Evolutionary conservation across 1,284 basidiomycete species (phyloP).

Genomic region (Ganoderma lucidum): DNA sequence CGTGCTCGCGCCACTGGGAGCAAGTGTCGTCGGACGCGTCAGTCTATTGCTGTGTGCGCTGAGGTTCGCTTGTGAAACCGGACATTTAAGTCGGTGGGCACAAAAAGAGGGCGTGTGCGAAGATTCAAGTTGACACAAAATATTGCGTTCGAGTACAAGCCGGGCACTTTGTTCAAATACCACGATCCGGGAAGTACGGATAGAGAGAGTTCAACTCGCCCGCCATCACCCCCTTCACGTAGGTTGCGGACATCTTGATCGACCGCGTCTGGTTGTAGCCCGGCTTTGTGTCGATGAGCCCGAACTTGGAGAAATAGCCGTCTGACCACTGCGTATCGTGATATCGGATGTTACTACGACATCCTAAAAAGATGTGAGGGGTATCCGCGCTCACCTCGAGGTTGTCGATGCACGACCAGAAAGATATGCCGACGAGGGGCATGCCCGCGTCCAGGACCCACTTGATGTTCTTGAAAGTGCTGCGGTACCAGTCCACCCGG

Average conservation of each 20-base stretch:
- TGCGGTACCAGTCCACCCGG: background rate
- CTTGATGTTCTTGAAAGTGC: slow-evolving; percentile 8
- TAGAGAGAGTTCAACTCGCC: background rate
- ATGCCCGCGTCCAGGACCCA: slow-evolving; percentile 4
- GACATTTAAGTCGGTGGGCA: no score
- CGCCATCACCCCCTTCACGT: slow-evolving; percentile 8
- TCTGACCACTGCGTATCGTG: background rate
- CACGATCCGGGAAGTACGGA: background rate
- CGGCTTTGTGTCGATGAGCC: slow-evolving; percentile 6
- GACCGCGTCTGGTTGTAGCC: slow-evolving; percentile 9
- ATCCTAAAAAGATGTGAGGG: background rate
- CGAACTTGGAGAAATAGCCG: background rate
- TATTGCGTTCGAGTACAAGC: no score
- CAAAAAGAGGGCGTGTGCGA: no score
- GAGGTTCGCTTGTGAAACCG: no score
- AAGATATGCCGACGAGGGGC: slow-evolving; percentile 3
- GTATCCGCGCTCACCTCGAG: background rate
- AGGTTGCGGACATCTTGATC: slow-evolving; percentile 8
- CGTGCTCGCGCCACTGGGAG: no score
- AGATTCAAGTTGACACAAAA: no score
- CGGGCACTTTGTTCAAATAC: background rate
- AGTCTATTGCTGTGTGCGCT: no score
- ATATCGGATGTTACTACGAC: background rate
- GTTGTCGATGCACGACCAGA: slow-evolving; percentile 9
- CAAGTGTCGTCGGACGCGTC: no score